A percentile compares a stretch with the other conserved stretches of the same genome.
These are phyloP conservation scores for Boletus hoseneyae DNA, from an alignment of 1,284 basidiomycete genomes.

Conservation along the genomic window DNA sequence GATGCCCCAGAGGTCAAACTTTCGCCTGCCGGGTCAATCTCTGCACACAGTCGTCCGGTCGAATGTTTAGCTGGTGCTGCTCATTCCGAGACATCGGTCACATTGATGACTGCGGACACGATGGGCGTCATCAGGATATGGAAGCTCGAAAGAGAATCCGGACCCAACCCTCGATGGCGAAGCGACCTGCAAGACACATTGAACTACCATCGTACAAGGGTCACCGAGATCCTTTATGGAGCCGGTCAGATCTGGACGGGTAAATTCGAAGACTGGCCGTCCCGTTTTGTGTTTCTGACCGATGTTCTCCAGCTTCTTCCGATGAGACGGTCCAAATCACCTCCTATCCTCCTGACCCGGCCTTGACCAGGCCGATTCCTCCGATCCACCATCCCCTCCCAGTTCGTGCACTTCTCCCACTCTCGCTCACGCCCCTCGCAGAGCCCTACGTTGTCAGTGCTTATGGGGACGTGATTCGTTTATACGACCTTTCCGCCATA, in stretches of 20 bases:
- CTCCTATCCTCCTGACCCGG: slow-evolving; percentile 32
- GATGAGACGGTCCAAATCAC: slow-evolving; percentile 79
- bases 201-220: slow-evolving; percentile 72
- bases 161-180: slow-evolving; percentile 48
- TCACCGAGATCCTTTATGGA: slow-evolving; percentile 68
- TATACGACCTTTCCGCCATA: slow-evolving; percentile 64
- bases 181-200: slow-evolving; percentile 55
- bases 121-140: slow-evolving; percentile 82
- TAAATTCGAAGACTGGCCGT: slow-evolving; percentile 33
- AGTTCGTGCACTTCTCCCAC: slow-evolving; percentile 71
- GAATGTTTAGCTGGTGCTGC: slow-evolving; percentile 55
- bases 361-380: slow-evolving; percentile 35
- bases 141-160: slow-evolving; percentile 53
- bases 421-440: slow-evolving; percentile 54
- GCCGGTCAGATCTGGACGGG: slow-evolving; percentile 82
- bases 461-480: slow-evolving; percentile 75
- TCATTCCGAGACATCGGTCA: slow-evolving; percentile 42
- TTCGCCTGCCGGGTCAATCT: slow-evolving; percentile 57
- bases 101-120: slow-evolving; percentile 79
- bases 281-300: slow-evolving; percentile 3
- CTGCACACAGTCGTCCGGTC: slow-evolving; percentile 71
- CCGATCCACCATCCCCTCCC: slow-evolving; percentile 63
- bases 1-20: slow-evolving; percentile 42
- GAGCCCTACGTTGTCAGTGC: slow-evolving; percentile 77
- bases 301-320: slow-evolving; percentile 62